Evolutionary conservation across 495 filamentous ascomycete genomes (phyloP), one percentile per base, ranked within the genome.

Genomic region (Annulohypoxylon stygium): DNA sequence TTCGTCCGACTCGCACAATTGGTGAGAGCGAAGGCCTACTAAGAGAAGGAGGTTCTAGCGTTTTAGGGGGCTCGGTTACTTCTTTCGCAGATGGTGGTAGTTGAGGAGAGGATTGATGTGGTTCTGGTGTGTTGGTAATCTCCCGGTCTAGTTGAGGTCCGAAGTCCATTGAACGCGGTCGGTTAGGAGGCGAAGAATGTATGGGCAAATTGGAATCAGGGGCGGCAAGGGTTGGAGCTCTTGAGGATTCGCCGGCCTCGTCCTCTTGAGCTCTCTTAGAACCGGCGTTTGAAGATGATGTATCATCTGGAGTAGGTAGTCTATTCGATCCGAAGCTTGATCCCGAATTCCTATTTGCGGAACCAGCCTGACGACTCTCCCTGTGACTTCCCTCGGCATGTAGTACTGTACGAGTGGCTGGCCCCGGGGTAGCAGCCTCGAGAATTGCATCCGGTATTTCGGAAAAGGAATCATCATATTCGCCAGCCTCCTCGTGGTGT

Each of bases 301-400:
- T 87, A 75, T 87, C 83, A 58, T 87, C 86, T 55, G 86, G 86
- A 48, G 86, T 88, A 76, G 82, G 81, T 69, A 87, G 79, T 78
- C 85, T 83, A 67, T 76, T 80, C 37, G 79, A 78, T 10, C 79
- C 78, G 73, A 79, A 76, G 64, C 76, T 76, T 57, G 80, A 70
- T 39, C 76, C 79, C 75, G 81, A 73, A 23, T 54, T 63, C 57
- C 70, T 69, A 45, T 55, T 70, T 23, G 53, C 57, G 18, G 71
- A 60, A 55, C n/a, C 63, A 36, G 3, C 25, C 20, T 70, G 66
- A 6, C 53, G 36, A 5, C 39, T 48, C 39, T 72, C 69, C 2
- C 14, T 10, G 34, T 57, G 50, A 34, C 54, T 26, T 34, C 57
- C 61, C 7, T 64, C 70, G 48, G 36, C 26, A 23, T 48, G 39